A percentile compares a stretch with the other conserved stretches of the same genome.
phyloP scores from a whole-genome alignment of 192 early-diverging fungal species.

The Coemansia javaensis region DNA sequence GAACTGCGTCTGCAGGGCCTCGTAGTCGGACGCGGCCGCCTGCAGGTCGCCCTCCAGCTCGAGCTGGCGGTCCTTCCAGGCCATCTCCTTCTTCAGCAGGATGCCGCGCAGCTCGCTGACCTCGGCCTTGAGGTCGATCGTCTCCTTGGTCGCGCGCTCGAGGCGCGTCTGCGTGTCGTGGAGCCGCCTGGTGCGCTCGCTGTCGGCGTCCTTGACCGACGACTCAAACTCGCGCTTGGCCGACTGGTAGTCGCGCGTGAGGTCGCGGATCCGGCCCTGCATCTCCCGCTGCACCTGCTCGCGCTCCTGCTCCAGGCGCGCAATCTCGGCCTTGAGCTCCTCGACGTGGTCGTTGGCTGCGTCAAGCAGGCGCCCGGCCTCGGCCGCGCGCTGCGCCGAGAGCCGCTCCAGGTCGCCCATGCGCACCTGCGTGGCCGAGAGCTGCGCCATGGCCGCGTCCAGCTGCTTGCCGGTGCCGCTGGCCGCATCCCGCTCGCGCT shows the following conservation, averaged over 20 bases:
- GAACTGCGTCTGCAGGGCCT: slow-evolving; percentile 21
- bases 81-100: slow-evolving; percentile 40
- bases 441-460: slow-evolving; percentile 13
- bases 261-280: slow-evolving; percentile 36
- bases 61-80: slow-evolving; percentile 30
- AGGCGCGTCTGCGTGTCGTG: slow-evolving; percentile 29
- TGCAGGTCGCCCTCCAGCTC: slow-evolving; percentile 31
- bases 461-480: slow-evolving; percentile 17
- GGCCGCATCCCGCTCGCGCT: slow-evolving; percentile 7
- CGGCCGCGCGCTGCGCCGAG: slow-evolving; percentile 17
- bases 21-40: slow-evolving; percentile 34
- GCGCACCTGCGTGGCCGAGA: slow-evolving; percentile 12
- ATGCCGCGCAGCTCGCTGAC: slow-evolving; percentile 46
- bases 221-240: slow-evolving; percentile 36
- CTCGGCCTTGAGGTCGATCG: slow-evolving; percentile 20
- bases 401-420: slow-evolving; percentile 35
- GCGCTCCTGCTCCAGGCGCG: slow-evolving; percentile 33
- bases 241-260: slow-evolving; percentile 24
- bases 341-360: slow-evolving; percentile 30
- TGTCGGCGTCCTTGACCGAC: slow-evolving; percentile 34
- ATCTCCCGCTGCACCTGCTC: slow-evolving; percentile 31
- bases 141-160: slow-evolving; percentile 25
- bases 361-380: slow-evolving; percentile 22
- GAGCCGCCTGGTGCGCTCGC: slow-evolving; percentile 20
- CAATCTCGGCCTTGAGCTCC: slow-evolving; percentile 35